Conservation (phyloP, 2,329 filamentous ascomycete genomes). For the Talaromyces sp. region DNA sequence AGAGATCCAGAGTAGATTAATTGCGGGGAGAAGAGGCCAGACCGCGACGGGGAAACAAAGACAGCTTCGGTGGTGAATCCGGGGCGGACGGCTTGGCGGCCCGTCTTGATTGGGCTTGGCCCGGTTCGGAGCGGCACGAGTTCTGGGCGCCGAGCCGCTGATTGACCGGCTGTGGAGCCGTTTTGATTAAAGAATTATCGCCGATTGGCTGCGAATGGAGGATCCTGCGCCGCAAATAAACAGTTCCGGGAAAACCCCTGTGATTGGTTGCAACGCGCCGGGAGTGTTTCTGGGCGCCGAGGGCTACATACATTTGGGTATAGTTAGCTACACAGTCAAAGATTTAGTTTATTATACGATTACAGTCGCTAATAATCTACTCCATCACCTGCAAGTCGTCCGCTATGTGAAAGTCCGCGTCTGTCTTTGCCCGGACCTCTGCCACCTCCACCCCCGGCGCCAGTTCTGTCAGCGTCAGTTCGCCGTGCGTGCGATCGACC, state of each 20-base stretch:
- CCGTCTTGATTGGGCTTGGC: background rate
- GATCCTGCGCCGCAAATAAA: background rate
- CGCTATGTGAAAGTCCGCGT: slow-evolving; percentile 74
- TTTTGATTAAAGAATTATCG: too few relatives aligned
- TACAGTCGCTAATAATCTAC: background rate
- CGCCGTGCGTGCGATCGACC: slow-evolving; percentile 68
- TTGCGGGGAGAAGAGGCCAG: background rate
- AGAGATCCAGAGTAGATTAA: too few relatives aligned
- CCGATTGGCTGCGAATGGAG: background rate
- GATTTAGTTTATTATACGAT: too few relatives aligned
- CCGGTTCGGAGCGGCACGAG: background rate
- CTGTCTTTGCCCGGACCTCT: slow-evolving; percentile 80
- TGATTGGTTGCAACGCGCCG: background rate
- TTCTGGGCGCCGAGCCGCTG: background rate
- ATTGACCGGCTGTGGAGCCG: background rate
- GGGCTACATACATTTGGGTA: background rate
- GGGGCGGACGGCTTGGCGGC: background rate
- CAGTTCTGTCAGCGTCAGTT: slow-evolving; percentile 76
- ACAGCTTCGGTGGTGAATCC: background rate
- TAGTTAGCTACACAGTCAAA: background rate
- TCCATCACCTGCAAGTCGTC: slow-evolving; percentile 59
- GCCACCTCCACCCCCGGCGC: slow-evolving; percentile 86
- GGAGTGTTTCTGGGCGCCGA: background rate
- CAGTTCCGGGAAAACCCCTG: background rate
- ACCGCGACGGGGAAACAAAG: background rate